Percentiles rank a stretch among this genome's conserved stretches.
Evolutionary conservation across 73 alveolate genomes (phyloP).

Genomic region (Uronychia setigera): DNA sequence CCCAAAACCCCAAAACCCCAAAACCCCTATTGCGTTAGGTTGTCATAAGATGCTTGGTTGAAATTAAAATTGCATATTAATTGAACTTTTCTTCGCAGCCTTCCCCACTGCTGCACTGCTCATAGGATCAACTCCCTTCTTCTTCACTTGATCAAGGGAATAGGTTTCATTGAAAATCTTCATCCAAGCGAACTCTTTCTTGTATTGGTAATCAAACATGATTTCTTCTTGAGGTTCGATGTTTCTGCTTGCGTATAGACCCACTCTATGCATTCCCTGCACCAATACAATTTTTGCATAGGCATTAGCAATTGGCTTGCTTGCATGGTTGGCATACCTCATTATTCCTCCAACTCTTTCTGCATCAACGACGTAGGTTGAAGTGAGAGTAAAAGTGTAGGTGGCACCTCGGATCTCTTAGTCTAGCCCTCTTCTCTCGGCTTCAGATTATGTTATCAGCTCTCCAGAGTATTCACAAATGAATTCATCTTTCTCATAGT

Average conservation of each 20-base stretch:
- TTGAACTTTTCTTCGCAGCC: no score
- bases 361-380: slow-evolving; percentile 42
- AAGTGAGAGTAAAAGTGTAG: slow-evolving; percentile 47
- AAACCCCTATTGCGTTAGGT: no score
- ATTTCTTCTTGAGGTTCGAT: slow-evolving; percentile 53
- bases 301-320: slow-evolving; percentile 30
- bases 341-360: slow-evolving; percentile 47
- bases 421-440: slow-evolving; percentile 39
- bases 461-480: slow-evolving; percentile 64
- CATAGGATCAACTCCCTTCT: no score
- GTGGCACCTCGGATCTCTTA: slow-evolving; percentile 56
- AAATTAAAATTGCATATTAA: no score
- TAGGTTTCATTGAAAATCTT: slow-evolving; percentile 18
- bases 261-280: slow-evolving; percentile 45
- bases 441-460: slow-evolving; percentile 19
- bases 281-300: slow-evolving; percentile 37
- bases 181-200: slow-evolving; percentile 55
- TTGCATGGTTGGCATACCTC: slow-evolving; percentile 58
- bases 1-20: no score
- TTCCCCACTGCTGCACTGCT: no score
- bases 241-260: slow-evolving; percentile 35
- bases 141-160: no score
- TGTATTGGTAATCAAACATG: slow-evolving; percentile 58
- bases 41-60: no score
- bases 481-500: slow-evolving; percentile 35